A percentile compares a stretch with the other conserved stretches of the same genome.
Conservation (phyloP, 257 asterid species). For the Gardenia jasminoides region DNA sequence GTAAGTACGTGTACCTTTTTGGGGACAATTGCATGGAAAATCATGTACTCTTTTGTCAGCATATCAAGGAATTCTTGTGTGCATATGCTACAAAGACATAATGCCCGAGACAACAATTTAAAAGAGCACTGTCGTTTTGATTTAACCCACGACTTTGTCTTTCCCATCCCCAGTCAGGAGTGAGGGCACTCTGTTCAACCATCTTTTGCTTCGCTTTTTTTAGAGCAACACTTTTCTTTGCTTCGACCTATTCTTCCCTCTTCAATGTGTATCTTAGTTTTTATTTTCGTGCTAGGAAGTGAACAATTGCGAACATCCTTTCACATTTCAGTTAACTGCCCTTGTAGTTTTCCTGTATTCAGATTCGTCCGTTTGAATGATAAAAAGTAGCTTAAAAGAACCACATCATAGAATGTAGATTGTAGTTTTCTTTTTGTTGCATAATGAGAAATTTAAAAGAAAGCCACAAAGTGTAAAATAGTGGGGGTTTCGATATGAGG, state of each 20-base stretch:
- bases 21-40: constrained; percentile 33
- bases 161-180: not conserved
- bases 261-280: not conserved
- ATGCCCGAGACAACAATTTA: constrained; percentile 18
- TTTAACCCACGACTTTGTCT: constrained; percentile 37
- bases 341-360: constrained; percentile 5
- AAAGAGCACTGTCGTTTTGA: constrained; percentile 25
- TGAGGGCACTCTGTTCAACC: not conserved
- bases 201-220: not conserved
- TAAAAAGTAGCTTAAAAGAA: not conserved
- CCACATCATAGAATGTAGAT: not conserved
- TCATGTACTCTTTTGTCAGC: constrained; percentile 25
- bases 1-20: constrained; percentile 14
- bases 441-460: not conserved
- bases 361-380: constrained; percentile 12
- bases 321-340: constrained; percentile 9
- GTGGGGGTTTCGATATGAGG: not conserved
- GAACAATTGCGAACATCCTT: not conserved
- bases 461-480: not conserved
- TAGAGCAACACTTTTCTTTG: not conserved
- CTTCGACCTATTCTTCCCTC: not conserved
- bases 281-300: not conserved
- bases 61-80: constrained; percentile 8
- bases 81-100: constrained; percentile 6
- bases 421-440: not conserved